A percentile compares a stretch with the other conserved stretches of the same genome.
Evolutionary conservation across 805 yeast species (phyloP).

Genomic region (Ogataea haglerorum): DNA sequence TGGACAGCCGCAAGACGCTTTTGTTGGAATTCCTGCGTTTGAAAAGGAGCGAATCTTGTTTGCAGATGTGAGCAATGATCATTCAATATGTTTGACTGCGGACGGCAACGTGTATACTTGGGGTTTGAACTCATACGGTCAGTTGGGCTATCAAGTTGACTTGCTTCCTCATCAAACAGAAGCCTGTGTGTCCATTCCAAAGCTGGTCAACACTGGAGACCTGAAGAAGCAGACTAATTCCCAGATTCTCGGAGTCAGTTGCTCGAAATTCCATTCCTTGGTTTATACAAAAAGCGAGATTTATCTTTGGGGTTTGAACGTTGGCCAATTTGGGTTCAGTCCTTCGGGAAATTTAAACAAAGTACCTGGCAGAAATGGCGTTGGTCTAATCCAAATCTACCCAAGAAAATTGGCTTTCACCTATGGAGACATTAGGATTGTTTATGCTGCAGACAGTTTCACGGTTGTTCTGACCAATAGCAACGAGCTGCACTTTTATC

Average conservation of each 20-base stretch:
- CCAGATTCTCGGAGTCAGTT: conserved; percentile 44
- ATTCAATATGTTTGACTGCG: conserved; percentile 54
- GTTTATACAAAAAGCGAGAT: conserved; percentile 50
- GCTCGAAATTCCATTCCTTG: conserved; percentile 68
- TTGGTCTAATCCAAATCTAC: conserved; percentile 11
- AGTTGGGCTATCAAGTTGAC: conserved; percentile 53
- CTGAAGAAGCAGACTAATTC: conserved; percentile 33
- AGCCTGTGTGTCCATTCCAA: conserved; percentile 35
- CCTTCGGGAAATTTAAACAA: conserved; percentile 16
- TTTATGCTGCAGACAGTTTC: conserved; percentile 62
- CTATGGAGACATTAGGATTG: conserved; percentile 49
- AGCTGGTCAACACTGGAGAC: conserved; percentile 40
- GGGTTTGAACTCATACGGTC: conserved; percentile 73
- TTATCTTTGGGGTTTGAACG: conserved; percentile 72
- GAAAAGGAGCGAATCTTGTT: conserved; percentile 30
- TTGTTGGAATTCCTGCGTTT: conserved; percentile 40
- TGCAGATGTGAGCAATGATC: conserved; percentile 61
- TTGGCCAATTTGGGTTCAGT: conserved; percentile 74
- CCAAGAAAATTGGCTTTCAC: conserved; percentile 36
- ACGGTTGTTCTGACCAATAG: conserved; percentile 60
- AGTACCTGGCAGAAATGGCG: conserved; percentile 9
- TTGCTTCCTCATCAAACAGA: conserved; percentile 25
- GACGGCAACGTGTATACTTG: conserved; percentile 62
- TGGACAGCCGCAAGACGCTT: conserved; percentile 39
- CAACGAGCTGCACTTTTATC: conserved; percentile 61